Percentiles rank a stretch among this genome's conserved stretches.
phyloP scores from a whole-genome alignment of 2,329 filamentous ascomycete genomes.

The Rhinocladiella similis region DNA sequence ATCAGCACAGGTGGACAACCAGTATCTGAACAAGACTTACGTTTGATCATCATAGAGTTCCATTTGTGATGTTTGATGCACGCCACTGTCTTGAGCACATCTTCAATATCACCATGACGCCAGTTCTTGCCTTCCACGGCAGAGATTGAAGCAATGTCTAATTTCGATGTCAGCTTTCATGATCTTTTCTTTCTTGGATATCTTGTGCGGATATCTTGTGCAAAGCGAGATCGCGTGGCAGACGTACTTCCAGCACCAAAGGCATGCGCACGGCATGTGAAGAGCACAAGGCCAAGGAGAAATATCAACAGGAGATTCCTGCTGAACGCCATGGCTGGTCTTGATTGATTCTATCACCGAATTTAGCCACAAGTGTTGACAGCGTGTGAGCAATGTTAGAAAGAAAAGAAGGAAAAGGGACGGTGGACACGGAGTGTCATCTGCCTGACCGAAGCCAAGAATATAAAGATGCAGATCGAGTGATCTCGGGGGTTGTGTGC shows the following conservation, averaged over 20 bases:
- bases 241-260: constrained; percentile 48
- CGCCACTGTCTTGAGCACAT: constrained; percentile 74
- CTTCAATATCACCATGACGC: constrained; percentile 70
- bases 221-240: not conserved
- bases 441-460: not conserved
- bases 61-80: constrained; percentile 82
- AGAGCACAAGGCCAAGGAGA: constrained; percentile 39
- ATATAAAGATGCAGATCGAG: not conserved
- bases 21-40: not conserved
- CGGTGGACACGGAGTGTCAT: not conserved
- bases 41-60: constrained; percentile 59
- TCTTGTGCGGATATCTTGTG: constrained; percentile 20
- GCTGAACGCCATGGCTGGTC: constrained; percentile 19
- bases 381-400: not conserved
- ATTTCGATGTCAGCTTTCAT: not conserved
- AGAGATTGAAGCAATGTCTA: constrained; percentile 52
- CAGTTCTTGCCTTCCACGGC: constrained; percentile 53
- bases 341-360: not conserved
- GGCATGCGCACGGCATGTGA: constrained; percentile 41
- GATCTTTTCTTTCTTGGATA: too few relatives aligned
- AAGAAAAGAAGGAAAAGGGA: not conserved
- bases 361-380: not conserved
- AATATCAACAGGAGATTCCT: constrained; percentile 25
- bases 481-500: not conserved
- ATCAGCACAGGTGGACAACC: not conserved